These are phyloP conservation scores for Diospyros lotus DNA, from an alignment of 148 eudicot genomes.

Conservation along the genomic window DNA sequence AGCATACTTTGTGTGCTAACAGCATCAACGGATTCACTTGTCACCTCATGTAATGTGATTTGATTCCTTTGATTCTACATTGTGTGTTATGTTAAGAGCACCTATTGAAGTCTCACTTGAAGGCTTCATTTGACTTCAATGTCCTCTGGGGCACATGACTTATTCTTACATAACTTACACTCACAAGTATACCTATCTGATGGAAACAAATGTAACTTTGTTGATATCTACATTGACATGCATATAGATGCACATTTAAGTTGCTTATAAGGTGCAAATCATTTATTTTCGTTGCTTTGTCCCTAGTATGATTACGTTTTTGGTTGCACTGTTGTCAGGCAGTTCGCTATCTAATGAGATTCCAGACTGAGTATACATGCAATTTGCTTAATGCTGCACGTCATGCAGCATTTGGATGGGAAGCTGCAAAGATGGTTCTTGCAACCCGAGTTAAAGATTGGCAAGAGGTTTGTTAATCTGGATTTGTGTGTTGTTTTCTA, in stretches of 20 bases:
- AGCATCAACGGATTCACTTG: too few species aligned
- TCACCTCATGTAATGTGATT: too few species aligned
- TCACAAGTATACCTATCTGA: background rate
- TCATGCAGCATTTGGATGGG: conserved; percentile 73
- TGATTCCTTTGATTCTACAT: too few species aligned
- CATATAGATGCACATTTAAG: background rate
- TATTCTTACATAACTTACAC: background rate
- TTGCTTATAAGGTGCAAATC: background rate
- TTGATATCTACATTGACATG: background rate
- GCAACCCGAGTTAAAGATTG: conserved; percentile 25
- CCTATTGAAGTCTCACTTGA: background rate
- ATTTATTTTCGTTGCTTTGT: background rate
- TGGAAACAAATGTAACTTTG: background rate
- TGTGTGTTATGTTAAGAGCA: background rate
- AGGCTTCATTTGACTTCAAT: background rate
- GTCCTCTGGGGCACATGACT: background rate
- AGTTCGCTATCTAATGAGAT: conserved; percentile 88
- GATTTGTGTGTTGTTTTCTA: background rate
- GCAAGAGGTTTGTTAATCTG: conserved; percentile 33
- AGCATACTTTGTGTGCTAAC: too few species aligned
- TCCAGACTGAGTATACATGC: conserved; percentile 74
- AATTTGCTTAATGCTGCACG: conserved; percentile 74
- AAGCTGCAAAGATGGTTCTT: conserved; percentile 83
- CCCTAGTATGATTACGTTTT: background rate
- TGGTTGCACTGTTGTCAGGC: conserved; percentile 44